These are phyloP conservation scores for Avena sativa DNA, from an alignment of 176 grass and related monocot species.

Conservation along the genomic window DNA sequence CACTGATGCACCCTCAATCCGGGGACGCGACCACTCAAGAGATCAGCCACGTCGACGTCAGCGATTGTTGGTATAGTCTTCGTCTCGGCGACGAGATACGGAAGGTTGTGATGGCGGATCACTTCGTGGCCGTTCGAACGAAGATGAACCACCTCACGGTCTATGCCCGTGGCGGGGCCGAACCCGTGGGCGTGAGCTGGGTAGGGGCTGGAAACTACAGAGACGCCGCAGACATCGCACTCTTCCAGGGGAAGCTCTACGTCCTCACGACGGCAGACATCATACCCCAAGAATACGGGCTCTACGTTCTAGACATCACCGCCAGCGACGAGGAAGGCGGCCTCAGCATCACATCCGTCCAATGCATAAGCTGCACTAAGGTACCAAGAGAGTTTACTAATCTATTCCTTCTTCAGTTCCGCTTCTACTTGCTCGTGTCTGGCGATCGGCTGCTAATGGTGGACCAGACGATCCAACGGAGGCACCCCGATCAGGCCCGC, in stretches of 20 bases:
- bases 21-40: background rate
- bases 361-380: background rate
- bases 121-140: background rate
- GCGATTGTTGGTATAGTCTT: background rate
- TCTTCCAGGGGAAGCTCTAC: background rate
- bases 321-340: background rate
- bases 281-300: background rate
- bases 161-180: background rate
- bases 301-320: background rate
- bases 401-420: background rate
- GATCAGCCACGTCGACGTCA: background rate
- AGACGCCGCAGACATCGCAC: background rate
- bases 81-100: background rate
- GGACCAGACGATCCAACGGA: background rate
- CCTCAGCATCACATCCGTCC: background rate
- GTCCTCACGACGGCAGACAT: background rate
- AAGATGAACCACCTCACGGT: background rate
- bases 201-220: background rate
- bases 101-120: background rate
- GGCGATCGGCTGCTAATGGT: background rate
- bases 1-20: background rate
- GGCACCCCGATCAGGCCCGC: background rate
- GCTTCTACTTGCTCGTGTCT: background rate
- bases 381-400: background rate
- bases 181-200: background rate